phyloP scores from a whole-genome alignment of 306 rosid genomes.

The Lathyrus tuberosus region DNA sequence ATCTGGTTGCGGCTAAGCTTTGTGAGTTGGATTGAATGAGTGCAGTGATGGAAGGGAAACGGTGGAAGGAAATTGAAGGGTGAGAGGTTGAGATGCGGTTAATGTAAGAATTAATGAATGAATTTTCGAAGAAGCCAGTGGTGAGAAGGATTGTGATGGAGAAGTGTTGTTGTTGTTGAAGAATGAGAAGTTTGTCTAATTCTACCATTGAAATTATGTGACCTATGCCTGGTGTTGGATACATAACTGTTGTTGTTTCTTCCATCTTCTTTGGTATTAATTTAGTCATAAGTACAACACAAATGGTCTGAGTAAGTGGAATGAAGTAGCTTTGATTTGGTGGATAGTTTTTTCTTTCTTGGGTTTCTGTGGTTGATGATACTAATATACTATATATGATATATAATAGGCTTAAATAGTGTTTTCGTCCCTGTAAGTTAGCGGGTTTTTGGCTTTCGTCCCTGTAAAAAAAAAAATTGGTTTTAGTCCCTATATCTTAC shows the following conservation, averaged over 20 bases:
- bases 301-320: not conserved
- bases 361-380: too few relatives aligned
- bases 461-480: too few relatives aligned
- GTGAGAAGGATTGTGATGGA: slow-evolving; percentile 37
- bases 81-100: not conserved
- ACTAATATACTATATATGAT: too few relatives aligned
- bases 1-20: not conserved
- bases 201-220: slow-evolving; percentile 39
- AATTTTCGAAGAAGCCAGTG: slow-evolving; percentile 23
- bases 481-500: too few relatives aligned
- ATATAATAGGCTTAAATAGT: too few relatives aligned
- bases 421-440: too few relatives aligned
- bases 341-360: too few relatives aligned
- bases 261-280: not conserved
- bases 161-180: not conserved
- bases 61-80: slow-evolving; percentile 40
- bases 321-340: too few relatives aligned
- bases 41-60: not conserved
- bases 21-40: not conserved
- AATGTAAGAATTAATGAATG: too few relatives aligned
- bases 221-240: slow-evolving; percentile 29
- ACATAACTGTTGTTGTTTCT: slow-evolving; percentile 1
- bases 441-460: too few relatives aligned
- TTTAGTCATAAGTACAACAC: not conserved
- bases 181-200: not conserved